Evolutionary conservation across 2,329 filamentous ascomycete species (phyloP), one percentile per base, ranked within the genome.

Genomic region (Aureobasidium mangrovei): DNA sequence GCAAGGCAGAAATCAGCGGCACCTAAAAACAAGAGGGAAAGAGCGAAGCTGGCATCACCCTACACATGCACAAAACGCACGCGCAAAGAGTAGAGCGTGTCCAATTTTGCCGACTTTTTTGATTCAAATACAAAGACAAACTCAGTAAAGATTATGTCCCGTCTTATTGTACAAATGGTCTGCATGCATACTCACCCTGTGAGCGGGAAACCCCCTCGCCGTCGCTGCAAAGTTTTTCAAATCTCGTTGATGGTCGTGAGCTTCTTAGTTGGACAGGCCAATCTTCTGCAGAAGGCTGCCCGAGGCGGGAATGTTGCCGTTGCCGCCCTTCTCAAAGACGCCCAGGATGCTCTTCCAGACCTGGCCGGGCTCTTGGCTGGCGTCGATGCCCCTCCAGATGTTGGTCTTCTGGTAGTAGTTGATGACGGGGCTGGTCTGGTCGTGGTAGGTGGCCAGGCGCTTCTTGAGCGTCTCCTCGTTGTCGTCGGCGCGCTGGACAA

Each of bases 401-500:
- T 91, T 91, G 47, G 88, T 95, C 75, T 90, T 89, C 76, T 94
- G 87, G 82, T 98, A 98, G 80, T 98, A 98, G 56, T 83, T 80
- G 59, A 95, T 91, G 47, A 98, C 93, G 24, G 93, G 93, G 42
- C 83, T 75, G 33, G 93, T 98, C 82, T 98, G 93, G 62, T 82
- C 77, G 77, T 98, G 93, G 75, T 98, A 98, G 57, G 91, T 96
- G 39, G 77, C 78, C 57, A 98, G 80, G 60, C 93, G 86, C 84
- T 96, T 98, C 82, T 90, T 91, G 61, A 98, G 82, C 42, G 93
- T 89, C 7, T 91, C 91, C 63, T 88, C 91, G 72, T 97, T 98
- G 78, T 98, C 93, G 71, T 98, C 93, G 62, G 87, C 91, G 66
- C 93, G 85, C 79, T 97, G 93, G 66, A 97, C 86, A 63, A 98